Base-by-base conservation (phyloP, 257 asterid genomes). In the Nicotiana undulata region DNA sequence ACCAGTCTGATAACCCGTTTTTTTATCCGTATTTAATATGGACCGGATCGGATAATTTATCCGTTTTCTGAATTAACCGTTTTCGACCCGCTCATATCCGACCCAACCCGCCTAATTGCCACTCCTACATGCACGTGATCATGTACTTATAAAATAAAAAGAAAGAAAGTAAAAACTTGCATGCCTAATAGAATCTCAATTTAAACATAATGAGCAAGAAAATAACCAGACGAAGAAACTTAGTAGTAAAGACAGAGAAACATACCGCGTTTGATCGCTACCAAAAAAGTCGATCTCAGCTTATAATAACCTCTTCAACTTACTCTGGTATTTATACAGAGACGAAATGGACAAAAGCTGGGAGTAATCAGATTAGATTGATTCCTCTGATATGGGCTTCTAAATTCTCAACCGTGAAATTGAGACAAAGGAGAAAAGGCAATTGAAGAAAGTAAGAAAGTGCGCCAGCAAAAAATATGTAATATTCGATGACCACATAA, bases 321-420 rank as follows among this genome's bases (percentile, higher is more conserved):
- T 13, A 46, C 7, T 24, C 59, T 24, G 60, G 22, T 72, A 72
- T 72, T 46, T 72, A 46, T 72, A 46, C 40, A 46, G 74, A 64
- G 0, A 46, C 16, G 16, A 72, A 72, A 72, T 24, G 78, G 11
- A 22, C 29, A 63, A 63, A 63, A 63, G 4, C 37, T 26, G 9
- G 8, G 7, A 72, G 46, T 22, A 46, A 24, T 72, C 60, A 13
- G 46, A 22, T 46, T 17, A 34, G 74, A 60, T 79, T 9, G 74
- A 79, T 59, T 78, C 61, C 75, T 78, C 75, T 34, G 32, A 13
- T n/a, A 9, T 1, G 63, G 63, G 67, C 37, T 15, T 24, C 20
- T 16, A 6, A 26, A 76, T 40, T 44, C 53, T 79, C 75, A 34
- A 29, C 75, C 75, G 75, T 79, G 49, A 75, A 16, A 75, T n/a